Percentiles rank a stretch among this genome's conserved stretches.
phyloP scores from a whole-genome alignment of 768 basidiomycete genomes.

The Amanita fuliginea region DNA sequence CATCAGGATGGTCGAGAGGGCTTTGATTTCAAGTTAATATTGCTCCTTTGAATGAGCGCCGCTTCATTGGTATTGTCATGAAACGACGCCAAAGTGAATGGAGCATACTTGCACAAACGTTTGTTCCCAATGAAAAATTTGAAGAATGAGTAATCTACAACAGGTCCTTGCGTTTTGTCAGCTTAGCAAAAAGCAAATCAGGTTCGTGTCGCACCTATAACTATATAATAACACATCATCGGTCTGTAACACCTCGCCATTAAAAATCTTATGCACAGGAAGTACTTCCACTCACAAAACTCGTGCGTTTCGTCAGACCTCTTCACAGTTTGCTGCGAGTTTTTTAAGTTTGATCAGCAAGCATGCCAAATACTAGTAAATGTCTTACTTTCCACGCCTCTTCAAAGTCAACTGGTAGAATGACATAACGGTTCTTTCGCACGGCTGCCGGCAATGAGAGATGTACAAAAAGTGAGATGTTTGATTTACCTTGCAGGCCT shows the following conservation, averaged over 20 bases:
- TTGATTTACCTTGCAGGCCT: constrained; percentile 74
- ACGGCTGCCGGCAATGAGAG: constrained; percentile 48
- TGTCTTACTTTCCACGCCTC: constrained; percentile 96
- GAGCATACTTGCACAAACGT: neutral
- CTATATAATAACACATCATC: constrained; percentile 8
- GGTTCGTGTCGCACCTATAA: constrained; percentile 13
- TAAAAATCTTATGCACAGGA: neutral
- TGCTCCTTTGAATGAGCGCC: constrained; percentile 83
- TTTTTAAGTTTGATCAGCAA: constrained; percentile 17
- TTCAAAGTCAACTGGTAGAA: constrained; percentile 94
- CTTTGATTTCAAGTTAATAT: constrained; percentile 27
- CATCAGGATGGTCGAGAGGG: neutral
- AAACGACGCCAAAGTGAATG: constrained; percentile 80
- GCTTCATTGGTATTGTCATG: constrained; percentile 42
- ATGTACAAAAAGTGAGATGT: neutral
- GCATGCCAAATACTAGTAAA: constrained; percentile 41
- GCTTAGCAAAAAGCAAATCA: neutral
- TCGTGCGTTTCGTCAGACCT: constrained; percentile 92
- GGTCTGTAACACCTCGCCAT: neutral
- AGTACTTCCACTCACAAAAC: constrained; percentile 58
- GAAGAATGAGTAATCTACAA: neutral
- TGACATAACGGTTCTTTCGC: constrained; percentile 96
- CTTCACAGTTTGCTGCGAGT: constrained; percentile 88
- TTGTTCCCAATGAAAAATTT: neutral
- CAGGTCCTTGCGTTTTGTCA: neutral